These are phyloP conservation scores for Suillus brevipes DNA, from an alignment of 768 basidiomycete genomes.

Conservation along the genomic window DNA sequence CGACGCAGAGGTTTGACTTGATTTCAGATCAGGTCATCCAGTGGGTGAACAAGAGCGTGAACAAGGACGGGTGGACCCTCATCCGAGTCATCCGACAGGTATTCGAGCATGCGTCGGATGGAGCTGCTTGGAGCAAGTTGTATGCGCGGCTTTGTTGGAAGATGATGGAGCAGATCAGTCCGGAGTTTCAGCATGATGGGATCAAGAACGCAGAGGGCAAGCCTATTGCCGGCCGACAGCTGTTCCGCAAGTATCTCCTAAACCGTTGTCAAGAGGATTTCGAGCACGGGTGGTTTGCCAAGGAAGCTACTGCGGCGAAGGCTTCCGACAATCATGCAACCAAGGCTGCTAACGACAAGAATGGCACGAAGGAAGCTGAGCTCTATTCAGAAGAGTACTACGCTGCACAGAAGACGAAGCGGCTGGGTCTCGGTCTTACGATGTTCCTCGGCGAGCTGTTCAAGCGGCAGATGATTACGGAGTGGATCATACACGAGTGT, in stretches of 20 bases:
- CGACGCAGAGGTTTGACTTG: conserved; percentile 94
- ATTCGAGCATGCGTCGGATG: conserved; percentile 97
- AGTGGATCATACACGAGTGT: conserved; percentile 98
- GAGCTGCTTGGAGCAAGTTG: conserved; percentile 96
- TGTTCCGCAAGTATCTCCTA: conserved; percentile 96
- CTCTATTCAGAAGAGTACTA: conserved; percentile 97
- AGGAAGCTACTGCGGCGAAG: conserved; percentile 73
- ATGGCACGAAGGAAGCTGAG: conserved; percentile 55
- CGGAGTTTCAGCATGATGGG: conserved; percentile 84
- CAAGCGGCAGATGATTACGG: conserved; percentile 96
- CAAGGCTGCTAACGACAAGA: conserved; percentile 63
- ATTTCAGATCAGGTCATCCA: conserved; percentile 93
- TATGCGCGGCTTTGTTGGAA: conserved; percentile 93
- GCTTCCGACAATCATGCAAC: conserved; percentile 6
- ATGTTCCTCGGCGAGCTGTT: conserved; percentile 98
- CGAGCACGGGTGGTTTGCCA: conserved; percentile 90
- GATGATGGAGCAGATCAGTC: conserved; percentile 92
- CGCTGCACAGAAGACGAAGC: conserved; percentile 94
- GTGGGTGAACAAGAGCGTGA: conserved; percentile 93
- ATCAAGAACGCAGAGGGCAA: conserved; percentile 81
- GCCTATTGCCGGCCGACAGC: conserved; percentile 88
- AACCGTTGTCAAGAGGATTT: conserved; percentile 48
- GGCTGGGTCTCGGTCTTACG: conserved; percentile 93
- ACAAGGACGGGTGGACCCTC: conserved; percentile 87
- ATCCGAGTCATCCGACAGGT: conserved; percentile 96